Percentiles rank a stretch among this genome's conserved stretches.
phyloP scores from a whole-genome alignment of 768 basidiomycete genomes.

The Suillus americanus region DNA sequence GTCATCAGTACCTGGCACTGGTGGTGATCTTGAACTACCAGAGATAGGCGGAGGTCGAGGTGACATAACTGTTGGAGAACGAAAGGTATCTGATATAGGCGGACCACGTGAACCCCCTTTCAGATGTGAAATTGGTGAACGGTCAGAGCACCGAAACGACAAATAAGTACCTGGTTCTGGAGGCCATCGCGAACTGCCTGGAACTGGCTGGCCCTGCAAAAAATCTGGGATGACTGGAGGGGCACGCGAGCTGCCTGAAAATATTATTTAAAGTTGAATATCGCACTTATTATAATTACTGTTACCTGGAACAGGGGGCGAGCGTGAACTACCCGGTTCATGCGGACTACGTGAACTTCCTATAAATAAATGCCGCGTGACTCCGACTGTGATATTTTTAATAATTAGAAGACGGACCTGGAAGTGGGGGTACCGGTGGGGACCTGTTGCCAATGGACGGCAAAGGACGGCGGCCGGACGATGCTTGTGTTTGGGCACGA shows the following conservation, averaged over 20 bases:
- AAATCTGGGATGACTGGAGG: not conserved
- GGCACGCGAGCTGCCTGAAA: not conserved
- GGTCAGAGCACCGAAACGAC: not conserved
- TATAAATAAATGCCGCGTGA: not conserved
- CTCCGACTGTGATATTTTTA: no score
- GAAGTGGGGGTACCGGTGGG: slow-evolving; percentile 2
- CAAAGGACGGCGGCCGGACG: slow-evolving; percentile 28
- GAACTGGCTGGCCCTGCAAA: not conserved
- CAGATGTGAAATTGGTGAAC: not conserved
- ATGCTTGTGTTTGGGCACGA: slow-evolving; percentile 15
- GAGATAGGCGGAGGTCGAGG: not conserved
- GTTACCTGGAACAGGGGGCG: not conserved
- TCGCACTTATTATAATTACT: not conserved
- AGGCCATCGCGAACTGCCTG: not conserved
- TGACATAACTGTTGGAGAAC: not conserved
- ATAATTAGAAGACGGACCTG: not conserved
- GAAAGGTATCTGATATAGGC: not conserved
- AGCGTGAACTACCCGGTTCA: not conserved
- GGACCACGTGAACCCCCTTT: not conserved
- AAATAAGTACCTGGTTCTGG: not conserved
- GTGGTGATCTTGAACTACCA: not conserved
- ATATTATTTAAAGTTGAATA: not conserved
- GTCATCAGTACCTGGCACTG: not conserved
- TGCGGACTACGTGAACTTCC: not conserved
- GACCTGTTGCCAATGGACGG: slow-evolving; percentile 15